Base-by-base conservation (phyloP, 1,284 basidiomycete genomes). In the Ganoderma multipileum region DNA sequence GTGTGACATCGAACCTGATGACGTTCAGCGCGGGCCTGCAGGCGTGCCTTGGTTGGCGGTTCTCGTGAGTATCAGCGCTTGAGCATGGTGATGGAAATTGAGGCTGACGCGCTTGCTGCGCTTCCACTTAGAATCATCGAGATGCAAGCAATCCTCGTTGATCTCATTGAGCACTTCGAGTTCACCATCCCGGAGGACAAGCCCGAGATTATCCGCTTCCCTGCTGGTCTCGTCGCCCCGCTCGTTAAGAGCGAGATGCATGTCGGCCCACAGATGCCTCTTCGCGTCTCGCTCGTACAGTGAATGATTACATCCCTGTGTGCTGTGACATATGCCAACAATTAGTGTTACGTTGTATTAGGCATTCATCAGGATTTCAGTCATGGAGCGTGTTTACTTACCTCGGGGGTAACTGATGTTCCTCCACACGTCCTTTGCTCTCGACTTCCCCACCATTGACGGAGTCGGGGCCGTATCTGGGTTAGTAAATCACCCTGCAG, bases 1-100 rank as follows among this genome's bases (percentile, higher is more conserved):
- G 86, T 9, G 84, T 87, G 12, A 86, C 86, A 71, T 83, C 83
- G 3, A 87, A 87, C 75, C 69, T 87, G 83, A 86, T 72, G 68
- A 67, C 71, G 38, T 72, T 72, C 67, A 69, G 69, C 26, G 75
- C 73, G 12, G 75, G 75, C 9, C 28, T 75, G 16, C 69, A 73
- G 50, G 73, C 72, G 11, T 76, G 75, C 71, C 72, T 76, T 16
- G 75, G 75, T 14, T 88, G 87, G 86, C 82, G 85, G 68, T 86
- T 89, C 72, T 84, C 85, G 81, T 82, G 69, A 39, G 76, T 71
- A 8, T 8, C 23, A 0, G 5, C 23, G 9, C 12, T 12, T 3
- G 1, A 26, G 23, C 47, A 26, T 26, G 23, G 12, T 26, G 23
- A 11, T 11, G 11, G 23, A 50, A 50, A 50, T 11, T 14, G 23